These are phyloP conservation scores for Termitomyces sp. DNA, from an alignment of 768 basidiomycete genomes.

Conservation along the genomic window DNA sequence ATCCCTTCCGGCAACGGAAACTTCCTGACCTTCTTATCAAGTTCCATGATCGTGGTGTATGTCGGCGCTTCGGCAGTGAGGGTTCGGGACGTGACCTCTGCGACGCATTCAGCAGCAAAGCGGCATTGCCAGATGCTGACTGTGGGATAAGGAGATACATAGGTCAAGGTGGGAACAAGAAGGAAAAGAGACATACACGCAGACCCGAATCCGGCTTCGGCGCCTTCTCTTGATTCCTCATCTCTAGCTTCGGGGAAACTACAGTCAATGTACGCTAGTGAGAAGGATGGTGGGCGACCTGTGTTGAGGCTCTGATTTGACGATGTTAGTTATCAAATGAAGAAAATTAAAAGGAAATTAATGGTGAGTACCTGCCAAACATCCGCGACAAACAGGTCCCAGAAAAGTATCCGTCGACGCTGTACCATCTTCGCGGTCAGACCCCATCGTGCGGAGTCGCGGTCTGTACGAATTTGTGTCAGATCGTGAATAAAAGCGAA, in stretches of 20 bases:
- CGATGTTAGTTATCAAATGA: neutral
- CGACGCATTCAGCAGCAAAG: constrained; percentile 60
- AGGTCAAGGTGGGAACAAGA: neutral
- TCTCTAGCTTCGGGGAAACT: constrained; percentile 42
- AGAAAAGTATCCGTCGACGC: constrained; percentile 64
- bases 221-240: constrained; percentile 12
- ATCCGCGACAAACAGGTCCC: constrained; percentile 74
- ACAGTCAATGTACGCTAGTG: constrained; percentile 63
- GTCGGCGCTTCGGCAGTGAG: constrained; percentile 59
- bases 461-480: constrained; percentile 31
- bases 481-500: too few relatives aligned
- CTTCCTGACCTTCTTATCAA: constrained; percentile 64
- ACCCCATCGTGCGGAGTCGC: constrained; percentile 61
- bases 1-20: constrained; percentile 26
- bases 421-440: constrained; percentile 58
- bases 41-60: constrained; percentile 59
- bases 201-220: constrained; percentile 24
- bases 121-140: constrained; percentile 58
- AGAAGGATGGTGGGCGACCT: constrained; percentile 67
- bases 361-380: constrained; percentile 49
- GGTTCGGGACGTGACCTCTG: constrained; percentile 56
- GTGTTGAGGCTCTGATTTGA: constrained; percentile 57
- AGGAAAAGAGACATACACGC: constrained; percentile 22
- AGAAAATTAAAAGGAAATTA: neutral
- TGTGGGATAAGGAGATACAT: constrained; percentile 17